Evolutionary conservation across 257 asterid species (phyloP).

Genomic region (Anisodus tanguticus): DNA sequence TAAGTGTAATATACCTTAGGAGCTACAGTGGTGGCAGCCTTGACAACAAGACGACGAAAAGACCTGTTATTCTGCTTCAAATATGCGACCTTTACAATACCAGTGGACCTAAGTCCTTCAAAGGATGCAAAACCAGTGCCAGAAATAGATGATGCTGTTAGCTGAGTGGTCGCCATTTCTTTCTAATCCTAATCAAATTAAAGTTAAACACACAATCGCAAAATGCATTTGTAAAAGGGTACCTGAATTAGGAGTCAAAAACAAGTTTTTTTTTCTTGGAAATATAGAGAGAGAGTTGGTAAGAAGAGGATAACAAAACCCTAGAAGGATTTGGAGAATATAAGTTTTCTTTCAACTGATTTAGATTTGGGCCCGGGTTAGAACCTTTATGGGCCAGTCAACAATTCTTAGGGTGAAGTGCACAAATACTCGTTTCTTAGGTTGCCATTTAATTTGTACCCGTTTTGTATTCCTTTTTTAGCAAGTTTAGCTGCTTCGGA

Average conservation of each 20-base stretch:
- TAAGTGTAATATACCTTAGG: slow-evolving; percentile 64
- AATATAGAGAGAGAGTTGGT: neutral
- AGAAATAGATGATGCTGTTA: slow-evolving; percentile 78
- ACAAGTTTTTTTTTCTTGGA: neutral
- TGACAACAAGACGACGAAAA: slow-evolving; percentile 71
- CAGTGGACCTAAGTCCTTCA: slow-evolving; percentile 72
- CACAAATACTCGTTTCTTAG: no score
- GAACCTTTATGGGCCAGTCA: neutral
- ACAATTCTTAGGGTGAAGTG: no score
- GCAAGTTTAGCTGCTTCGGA: no score
- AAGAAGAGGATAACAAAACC: slow-evolving; percentile 59
- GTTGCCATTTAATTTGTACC: no score
- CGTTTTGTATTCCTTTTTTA: no score
- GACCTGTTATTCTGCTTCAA: slow-evolving; percentile 56
- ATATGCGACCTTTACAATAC: slow-evolving; percentile 48
- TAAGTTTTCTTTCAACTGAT: neutral
- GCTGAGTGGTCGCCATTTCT: slow-evolving; percentile 82
- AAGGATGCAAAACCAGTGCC: slow-evolving; percentile 72
- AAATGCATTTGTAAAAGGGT: neutral
- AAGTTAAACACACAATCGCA: neutral
- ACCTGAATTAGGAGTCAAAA: neutral
- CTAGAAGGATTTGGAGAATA: slow-evolving; percentile 44
- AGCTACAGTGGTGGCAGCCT: slow-evolving; percentile 83
- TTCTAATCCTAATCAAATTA: neutral
- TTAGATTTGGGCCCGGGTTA: neutral